phyloP scores from a whole-genome alignment of 179 eudicot species.

The Patellifolia procumbens region DNA sequence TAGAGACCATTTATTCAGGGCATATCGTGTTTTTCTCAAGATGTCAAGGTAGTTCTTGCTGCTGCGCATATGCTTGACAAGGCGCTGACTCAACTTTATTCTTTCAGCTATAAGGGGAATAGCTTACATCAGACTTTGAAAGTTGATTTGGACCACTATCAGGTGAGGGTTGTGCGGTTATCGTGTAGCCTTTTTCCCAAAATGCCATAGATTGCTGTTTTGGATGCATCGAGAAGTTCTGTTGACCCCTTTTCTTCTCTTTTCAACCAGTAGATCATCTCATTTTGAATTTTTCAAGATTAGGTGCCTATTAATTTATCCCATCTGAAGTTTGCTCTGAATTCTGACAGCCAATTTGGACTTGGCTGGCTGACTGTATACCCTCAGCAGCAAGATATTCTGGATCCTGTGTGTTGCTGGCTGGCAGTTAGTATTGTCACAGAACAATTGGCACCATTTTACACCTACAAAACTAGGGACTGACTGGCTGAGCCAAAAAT shows the following conservation, averaged over 20 bases:
- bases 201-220: not conserved
- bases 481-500: no score
- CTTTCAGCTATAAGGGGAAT: constrained; percentile 46
- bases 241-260: not conserved
- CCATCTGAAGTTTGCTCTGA: not conserved
- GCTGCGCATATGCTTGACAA: constrained; percentile 71
- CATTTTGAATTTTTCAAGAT: not conserved
- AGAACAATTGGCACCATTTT: not conserved
- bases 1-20: constrained; percentile 69
- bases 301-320: not conserved
- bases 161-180: constrained; percentile 45
- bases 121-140: constrained; percentile 33
- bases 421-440: constrained; percentile 2
- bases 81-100: constrained; percentile 49
- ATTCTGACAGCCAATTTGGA: not conserved
- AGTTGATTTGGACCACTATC: constrained; percentile 56
- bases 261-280: not conserved
- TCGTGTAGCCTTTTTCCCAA: not conserved
- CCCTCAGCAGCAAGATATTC: not conserved
- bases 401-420: not conserved
- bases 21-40: constrained; percentile 67
- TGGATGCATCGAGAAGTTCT: constrained; percentile 10
- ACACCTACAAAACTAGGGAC: not conserved
- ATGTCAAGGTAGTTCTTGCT: constrained; percentile 71
- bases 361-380: not conserved